Evolutionary conservation across 2,329 filamentous ascomycete species (phyloP).

Genomic region (Colletotrichum echinochloae): DNA sequence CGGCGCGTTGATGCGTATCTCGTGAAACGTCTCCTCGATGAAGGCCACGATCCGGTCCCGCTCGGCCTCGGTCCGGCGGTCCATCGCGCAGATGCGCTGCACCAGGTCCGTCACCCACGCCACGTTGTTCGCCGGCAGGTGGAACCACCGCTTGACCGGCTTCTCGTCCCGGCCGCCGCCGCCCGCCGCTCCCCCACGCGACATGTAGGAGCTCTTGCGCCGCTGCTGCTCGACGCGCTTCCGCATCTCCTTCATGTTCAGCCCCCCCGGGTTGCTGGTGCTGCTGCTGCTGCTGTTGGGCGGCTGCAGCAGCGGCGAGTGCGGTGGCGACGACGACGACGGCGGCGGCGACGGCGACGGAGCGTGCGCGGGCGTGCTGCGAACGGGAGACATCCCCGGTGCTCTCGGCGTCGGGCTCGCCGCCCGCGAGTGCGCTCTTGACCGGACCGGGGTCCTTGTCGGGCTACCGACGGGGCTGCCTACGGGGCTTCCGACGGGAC

Average conservation of each 20-base stretch:
- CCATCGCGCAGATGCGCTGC: conserved; percentile 40
- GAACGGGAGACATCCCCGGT: not conserved
- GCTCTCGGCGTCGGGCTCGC: not conserved
- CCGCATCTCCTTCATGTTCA: conserved; percentile 27
- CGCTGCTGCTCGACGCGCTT: conserved; percentile 21
- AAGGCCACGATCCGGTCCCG: conserved; percentile 39
- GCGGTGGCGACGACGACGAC: conserved; percentile 26
- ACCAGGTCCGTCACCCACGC: conserved; percentile 42
- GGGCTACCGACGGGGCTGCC: conserved; percentile 8
- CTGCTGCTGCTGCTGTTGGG: not conserved
- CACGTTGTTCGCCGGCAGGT: conserved; percentile 41
- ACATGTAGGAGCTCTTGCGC: conserved; percentile 30
- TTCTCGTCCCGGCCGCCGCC: not conserved
- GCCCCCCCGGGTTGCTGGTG: not conserved
- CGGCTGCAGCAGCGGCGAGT: conserved; percentile 17
- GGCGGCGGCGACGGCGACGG: conserved; percentile 33
- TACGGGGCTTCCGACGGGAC: not conserved
- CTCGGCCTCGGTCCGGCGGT: conserved; percentile 34
- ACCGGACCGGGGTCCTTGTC: not conserved
- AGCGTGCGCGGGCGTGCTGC: not conserved
- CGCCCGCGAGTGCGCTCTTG: not conserved
- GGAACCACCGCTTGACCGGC: conserved; percentile 40
- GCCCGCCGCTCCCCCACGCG: not conserved
- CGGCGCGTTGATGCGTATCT: conserved; percentile 39
- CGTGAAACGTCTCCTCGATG: conserved; percentile 41